Conservation (phyloP, 345 rosid genomes). For the Citrus sp. region DNA sequence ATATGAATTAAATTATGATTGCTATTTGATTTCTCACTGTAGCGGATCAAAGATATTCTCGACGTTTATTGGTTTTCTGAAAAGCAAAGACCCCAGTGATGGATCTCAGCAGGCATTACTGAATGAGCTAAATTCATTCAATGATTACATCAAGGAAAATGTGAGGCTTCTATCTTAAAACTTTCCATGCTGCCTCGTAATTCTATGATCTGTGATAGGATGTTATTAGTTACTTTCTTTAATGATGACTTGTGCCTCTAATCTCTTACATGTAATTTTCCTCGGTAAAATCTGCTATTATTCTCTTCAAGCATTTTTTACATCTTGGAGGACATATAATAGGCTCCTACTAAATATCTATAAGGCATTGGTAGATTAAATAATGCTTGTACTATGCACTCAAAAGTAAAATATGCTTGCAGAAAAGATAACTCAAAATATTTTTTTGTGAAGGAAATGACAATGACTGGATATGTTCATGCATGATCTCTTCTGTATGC, state of each 20-base stretch:
- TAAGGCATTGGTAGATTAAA: not conserved
- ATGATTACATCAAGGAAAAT: conserved; percentile 59
- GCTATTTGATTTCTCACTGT: conserved; percentile 15
- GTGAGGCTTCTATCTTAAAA: conserved; percentile 36
- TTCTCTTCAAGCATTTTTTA: not conserved
- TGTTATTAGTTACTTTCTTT: not conserved
- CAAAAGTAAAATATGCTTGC: not conserved
- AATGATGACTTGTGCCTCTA: not conserved
- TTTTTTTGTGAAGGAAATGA: not conserved
- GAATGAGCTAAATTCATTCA: conserved; percentile 61
- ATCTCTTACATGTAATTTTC: not conserved
- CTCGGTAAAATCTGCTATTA: not conserved
- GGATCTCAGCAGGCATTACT: conserved; percentile 79
- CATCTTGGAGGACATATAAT: not conserved
- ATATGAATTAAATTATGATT: conserved; percentile 4
- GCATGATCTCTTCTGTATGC: not conserved
- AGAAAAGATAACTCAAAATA: not conserved
- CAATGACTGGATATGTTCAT: not conserved
- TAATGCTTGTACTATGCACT: not conserved
- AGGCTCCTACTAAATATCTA: not conserved
- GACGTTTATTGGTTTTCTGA: conserved; percentile 81
- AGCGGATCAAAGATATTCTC: conserved; percentile 95
- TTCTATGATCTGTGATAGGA: not conserved
- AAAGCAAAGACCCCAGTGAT: conserved; percentile 80
- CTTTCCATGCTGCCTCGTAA: not conserved